phyloP scores from a whole-genome alignment of 2,329 filamentous ascomycete genomes.

The Rhytidhysteron rufulum region DNA sequence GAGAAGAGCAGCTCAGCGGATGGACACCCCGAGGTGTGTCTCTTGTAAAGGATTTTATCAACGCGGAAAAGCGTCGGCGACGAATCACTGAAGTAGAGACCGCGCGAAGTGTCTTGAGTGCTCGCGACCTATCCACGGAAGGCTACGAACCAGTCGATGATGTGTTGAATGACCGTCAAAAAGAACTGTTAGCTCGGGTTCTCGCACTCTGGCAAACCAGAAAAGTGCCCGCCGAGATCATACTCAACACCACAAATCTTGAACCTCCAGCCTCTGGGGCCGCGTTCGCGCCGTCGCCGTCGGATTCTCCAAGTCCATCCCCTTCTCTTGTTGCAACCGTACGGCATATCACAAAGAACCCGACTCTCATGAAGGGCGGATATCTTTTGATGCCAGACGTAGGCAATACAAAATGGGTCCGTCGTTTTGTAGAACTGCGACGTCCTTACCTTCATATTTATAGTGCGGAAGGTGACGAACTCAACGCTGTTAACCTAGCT shows the following conservation, averaged over 20 bases:
- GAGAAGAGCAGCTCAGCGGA: constrained; percentile 77
- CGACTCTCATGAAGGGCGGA: constrained; percentile 70
- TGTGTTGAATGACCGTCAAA: constrained; percentile 32
- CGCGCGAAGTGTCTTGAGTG: constrained; percentile 62
- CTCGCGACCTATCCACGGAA: constrained; percentile 37
- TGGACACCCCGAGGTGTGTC: constrained; percentile 91
- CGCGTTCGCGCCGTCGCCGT: constrained; percentile 37
- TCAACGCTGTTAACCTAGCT: constrained; percentile 81
- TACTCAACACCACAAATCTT: constrained; percentile 52
- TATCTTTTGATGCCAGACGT: constrained; percentile 83
- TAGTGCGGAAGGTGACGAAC: constrained; percentile 81
- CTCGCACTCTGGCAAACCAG: constrained; percentile 60
- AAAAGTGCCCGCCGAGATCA: constrained; percentile 41
- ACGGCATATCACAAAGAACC: constrained; percentile 73
- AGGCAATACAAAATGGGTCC: constrained; percentile 79
- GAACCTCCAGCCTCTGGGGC: constrained; percentile 65
- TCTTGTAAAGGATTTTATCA: constrained; percentile 82
- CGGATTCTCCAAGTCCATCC: constrained; percentile 39
- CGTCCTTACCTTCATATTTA: constrained; percentile 91
- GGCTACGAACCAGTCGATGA: constrained; percentile 11
- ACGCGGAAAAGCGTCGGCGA: constrained; percentile 66
- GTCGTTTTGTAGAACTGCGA: constrained; percentile 87
- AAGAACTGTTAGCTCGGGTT: constrained; percentile 48
- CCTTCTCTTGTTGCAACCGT: constrained; percentile 73
- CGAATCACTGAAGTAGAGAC: constrained; percentile 78